Conservation (phyloP, 768 basidiomycete genomes). For the Tricholoma terreum region DNA sequence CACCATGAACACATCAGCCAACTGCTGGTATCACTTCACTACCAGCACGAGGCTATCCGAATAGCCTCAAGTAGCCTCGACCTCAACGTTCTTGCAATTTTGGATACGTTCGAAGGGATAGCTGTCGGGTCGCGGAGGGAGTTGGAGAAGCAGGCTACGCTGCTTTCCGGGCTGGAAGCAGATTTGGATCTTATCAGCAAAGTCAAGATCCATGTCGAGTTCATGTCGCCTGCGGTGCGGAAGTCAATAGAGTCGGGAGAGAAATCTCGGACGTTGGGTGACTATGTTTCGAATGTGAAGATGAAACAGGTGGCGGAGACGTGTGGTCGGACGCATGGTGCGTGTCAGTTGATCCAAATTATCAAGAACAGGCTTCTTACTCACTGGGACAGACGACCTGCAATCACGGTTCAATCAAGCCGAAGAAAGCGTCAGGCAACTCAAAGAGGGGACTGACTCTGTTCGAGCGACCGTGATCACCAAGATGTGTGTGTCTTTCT, state of each 20-base stretch:
- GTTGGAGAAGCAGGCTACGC: conserved; percentile 58
- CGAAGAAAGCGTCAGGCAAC: conserved; percentile 48
- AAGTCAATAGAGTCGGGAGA: conserved; percentile 72
- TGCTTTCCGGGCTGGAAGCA: conserved; percentile 63
- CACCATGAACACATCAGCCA: conserved; percentile 63
- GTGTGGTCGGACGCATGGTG: conserved; percentile 68
- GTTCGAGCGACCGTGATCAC: conserved; percentile 50
- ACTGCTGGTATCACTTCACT: conserved; percentile 49
- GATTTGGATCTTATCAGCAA: conserved; percentile 69
- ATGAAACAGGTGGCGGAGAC: conserved; percentile 80
- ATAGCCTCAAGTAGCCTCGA: conserved; percentile 76
- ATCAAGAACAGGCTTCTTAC: neutral
- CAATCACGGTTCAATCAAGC: conserved; percentile 49
- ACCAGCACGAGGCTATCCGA: conserved; percentile 66
- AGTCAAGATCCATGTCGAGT: conserved; percentile 71
- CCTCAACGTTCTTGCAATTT: conserved; percentile 65
- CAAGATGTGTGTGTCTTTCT: conserved; percentile 37
- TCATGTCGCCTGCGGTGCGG: conserved; percentile 63
- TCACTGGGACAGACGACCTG: conserved; percentile 52
- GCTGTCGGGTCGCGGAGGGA: conserved; percentile 55
- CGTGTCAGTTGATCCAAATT: conserved; percentile 17
- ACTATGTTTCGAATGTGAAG: conserved; percentile 75
- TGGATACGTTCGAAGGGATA: conserved; percentile 67
- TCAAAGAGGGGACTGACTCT: conserved; percentile 57
- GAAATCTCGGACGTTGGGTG: conserved; percentile 65